phyloP scores from a whole-genome alignment of 352 stramenopile genomes.

The Globisporangium middletonii region DNA sequence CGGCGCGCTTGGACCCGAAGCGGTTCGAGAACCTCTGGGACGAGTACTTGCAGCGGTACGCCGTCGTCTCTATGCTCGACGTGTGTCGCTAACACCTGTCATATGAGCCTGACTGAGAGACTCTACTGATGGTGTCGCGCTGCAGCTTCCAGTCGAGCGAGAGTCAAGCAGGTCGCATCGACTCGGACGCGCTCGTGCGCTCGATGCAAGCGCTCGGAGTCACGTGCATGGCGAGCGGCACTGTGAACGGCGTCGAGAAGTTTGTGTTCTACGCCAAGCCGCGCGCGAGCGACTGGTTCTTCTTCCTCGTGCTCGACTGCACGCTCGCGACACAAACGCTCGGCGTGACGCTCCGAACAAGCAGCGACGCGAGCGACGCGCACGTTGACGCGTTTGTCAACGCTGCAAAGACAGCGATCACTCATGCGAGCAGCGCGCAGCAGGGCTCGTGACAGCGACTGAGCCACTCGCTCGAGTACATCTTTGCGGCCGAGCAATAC shows the following conservation, averaged over 20 bases:
- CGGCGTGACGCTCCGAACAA: constrained; percentile 38
- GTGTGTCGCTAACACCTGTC: too few relatives aligned
- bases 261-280: constrained; percentile 77
- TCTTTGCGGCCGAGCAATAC: too few relatives aligned
- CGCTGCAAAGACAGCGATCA: constrained; percentile 23
- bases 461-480: too few relatives aligned
- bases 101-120: too few relatives aligned
- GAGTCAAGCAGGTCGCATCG: constrained; percentile 12
- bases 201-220: constrained; percentile 41
- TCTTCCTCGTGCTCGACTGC: constrained; percentile 49
- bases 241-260: constrained; percentile 60
- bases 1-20: constrained; percentile 45
- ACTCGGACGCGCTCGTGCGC: constrained; percentile 26
- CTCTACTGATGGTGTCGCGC: background rate
- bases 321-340: constrained; percentile 28
- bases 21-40: constrained; percentile 77
- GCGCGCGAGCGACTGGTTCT: constrained; percentile 32
- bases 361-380: constrained; percentile 35
- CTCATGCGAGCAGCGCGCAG: constrained; percentile 3
- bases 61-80: background rate
- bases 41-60: constrained; percentile 60
- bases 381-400: constrained; percentile 42
- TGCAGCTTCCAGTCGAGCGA: constrained; percentile 28
- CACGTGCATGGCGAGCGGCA: constrained; percentile 69
- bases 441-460: background rate